A percentile compares a stretch with the other conserved stretches of the same genome.
Conservation (phyloP, 116 monocot genomes). For the Trichopus zeylanicus region DNA sequence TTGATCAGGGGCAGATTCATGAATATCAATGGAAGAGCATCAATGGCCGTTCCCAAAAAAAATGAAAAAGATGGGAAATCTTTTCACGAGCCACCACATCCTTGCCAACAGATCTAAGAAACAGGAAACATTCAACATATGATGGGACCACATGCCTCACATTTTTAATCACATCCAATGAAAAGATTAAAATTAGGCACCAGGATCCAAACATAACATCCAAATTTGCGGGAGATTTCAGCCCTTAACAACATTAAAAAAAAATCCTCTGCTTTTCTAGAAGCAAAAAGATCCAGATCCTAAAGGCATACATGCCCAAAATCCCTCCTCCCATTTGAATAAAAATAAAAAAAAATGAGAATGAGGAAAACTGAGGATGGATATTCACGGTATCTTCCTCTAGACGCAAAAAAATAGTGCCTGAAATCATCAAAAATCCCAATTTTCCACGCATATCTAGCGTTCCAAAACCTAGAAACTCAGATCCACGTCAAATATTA, state of each 20-base stretch:
- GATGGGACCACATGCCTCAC: neutral
- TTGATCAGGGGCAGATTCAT: neutral
- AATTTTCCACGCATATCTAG: too few species aligned
- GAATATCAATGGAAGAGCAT: neutral
- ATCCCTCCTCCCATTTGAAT: neutral
- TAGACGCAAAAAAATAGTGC: too few species aligned
- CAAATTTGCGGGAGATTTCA: neutral
- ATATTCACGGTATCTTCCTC: too few species aligned
- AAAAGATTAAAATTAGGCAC: neutral
- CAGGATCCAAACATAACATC: neutral
- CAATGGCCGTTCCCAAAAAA: neutral
- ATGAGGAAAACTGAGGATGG: neutral
- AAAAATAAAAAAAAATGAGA: neutral
- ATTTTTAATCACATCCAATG: neutral
- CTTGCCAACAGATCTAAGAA: neutral
- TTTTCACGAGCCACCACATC: neutral
- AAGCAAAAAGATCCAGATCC: neutral
- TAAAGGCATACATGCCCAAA: neutral
- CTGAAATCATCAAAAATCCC: too few species aligned
- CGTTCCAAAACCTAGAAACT: too few species aligned
- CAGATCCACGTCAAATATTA: too few species aligned
- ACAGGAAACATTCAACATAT: neutral
- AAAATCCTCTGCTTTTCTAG: too few species aligned
- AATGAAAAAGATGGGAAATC: neutral
- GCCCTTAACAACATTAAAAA: too few species aligned